phyloP scores from a whole-genome alignment of 1,284 basidiomycete species.

The Tilletia caries region DNA sequence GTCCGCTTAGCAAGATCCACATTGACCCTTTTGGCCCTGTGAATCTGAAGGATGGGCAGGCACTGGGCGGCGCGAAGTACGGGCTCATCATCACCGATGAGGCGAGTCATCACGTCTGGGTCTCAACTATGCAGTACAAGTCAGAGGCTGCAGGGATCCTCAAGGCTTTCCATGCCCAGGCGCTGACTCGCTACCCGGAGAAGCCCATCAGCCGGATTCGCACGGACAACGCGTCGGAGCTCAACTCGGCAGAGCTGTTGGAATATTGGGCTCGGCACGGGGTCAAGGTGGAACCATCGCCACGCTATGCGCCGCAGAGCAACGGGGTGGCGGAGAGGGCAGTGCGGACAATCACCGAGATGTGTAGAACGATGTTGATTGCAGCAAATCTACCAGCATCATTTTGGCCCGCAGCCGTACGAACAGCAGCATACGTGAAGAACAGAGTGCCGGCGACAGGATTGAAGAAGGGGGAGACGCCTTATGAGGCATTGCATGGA shows the following conservation, averaged over 20 bases:
- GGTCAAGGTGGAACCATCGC: neutral
- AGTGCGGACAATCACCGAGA: neutral
- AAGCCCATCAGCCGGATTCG: neutral
- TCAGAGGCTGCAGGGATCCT: too few species aligned
- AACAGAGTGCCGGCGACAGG: neutral
- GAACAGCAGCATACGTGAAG: neutral
- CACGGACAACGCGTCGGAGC: neutral
- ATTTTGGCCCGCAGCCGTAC: neutral
- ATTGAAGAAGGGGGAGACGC: neutral
- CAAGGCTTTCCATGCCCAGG: too few species aligned
- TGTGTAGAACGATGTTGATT: neutral
- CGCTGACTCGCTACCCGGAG: too few species aligned
- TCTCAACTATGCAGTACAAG: too few species aligned
- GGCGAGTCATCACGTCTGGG: too few species aligned
- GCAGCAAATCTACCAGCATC: neutral
- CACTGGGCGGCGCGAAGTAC: too few species aligned
- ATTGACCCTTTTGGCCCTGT: too few species aligned
- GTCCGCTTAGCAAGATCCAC: too few species aligned
- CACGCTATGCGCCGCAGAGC: neutral
- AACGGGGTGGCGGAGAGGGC: conserved; percentile 6
- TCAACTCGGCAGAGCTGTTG: neutral
- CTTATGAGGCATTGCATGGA: neutral
- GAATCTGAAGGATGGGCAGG: too few species aligned
- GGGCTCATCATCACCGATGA: too few species aligned
- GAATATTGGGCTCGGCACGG: neutral